A percentile compares a stretch with the other conserved stretches of the same genome.
Evolutionary conservation across 1,139 yeast genomes (phyloP).

Genomic region (Yarrowia galli): DNA sequence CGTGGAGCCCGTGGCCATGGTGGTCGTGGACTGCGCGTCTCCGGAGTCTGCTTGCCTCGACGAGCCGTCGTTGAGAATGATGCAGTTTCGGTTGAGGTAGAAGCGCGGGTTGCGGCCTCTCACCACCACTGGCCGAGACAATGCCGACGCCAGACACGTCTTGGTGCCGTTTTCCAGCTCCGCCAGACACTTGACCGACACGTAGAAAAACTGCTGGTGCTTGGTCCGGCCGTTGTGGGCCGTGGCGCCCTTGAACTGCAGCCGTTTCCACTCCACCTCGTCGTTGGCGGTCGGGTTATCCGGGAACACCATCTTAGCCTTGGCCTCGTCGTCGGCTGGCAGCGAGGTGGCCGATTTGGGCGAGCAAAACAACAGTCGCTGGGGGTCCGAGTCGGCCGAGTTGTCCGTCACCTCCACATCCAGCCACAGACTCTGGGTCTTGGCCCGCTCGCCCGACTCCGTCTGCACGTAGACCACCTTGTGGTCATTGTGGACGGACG

Average conservation of each 20-base stretch:
- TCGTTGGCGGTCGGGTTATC: conserved; percentile 46
- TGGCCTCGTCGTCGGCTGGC: conserved; percentile 33
- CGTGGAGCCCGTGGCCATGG: not conserved
- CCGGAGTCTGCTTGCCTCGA: conserved; percentile 23
- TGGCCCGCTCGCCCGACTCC: conserved; percentile 42
- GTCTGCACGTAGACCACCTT: conserved; percentile 46
- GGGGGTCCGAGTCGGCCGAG: conserved; percentile 45
- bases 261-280: conserved; percentile 49
- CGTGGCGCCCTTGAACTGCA: conserved; percentile 67
- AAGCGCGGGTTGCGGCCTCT: conserved; percentile 73
- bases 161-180: conserved; percentile 48
- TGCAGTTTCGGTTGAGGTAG: conserved; percentile 63
- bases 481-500: conserved; percentile 47
- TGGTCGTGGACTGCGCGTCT: conserved; percentile 3
- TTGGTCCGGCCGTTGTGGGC: conserved; percentile 68
- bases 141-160: conserved; percentile 46
- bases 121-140: conserved; percentile 62
- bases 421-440: conserved; percentile 45
- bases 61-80: conserved; percentile 43
- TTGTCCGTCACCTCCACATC: conserved; percentile 47
- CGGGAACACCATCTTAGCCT: conserved; percentile 45
- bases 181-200: conserved; percentile 57
- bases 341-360: conserved; percentile 43
- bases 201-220: conserved; percentile 63
- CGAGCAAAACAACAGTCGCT: conserved; percentile 46